Evolutionary conservation across 1,139 yeast species (phyloP).

Genomic region (Casaregolazyma lundiana): DNA sequence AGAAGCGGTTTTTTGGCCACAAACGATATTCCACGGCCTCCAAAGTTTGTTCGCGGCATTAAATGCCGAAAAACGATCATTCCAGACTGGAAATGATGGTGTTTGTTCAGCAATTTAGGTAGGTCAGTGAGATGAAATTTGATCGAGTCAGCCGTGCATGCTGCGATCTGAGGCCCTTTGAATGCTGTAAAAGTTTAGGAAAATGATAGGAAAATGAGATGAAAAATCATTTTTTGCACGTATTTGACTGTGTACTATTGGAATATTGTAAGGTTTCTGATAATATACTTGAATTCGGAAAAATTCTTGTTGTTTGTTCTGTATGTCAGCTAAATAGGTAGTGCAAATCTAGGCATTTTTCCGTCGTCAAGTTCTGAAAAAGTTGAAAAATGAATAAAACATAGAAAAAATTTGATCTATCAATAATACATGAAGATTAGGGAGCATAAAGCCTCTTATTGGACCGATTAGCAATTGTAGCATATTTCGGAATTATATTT

Average conservation of each 20-base stretch:
- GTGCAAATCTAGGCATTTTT: background rate
- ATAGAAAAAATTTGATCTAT: background rate
- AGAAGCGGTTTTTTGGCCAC: background rate
- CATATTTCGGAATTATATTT: too few relatives aligned
- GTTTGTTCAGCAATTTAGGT: background rate
- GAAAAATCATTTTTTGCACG: too few relatives aligned
- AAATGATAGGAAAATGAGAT: background rate
- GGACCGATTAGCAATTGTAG: too few relatives aligned
- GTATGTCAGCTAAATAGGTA: background rate
- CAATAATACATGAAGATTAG: too few relatives aligned
- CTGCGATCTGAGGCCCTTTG: too few relatives aligned
- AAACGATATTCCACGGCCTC: background rate
- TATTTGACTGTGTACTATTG: too few relatives aligned
- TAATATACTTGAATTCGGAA: too few relatives aligned
- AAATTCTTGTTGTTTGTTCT: background rate
- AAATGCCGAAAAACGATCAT: background rate
- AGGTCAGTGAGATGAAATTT: background rate
- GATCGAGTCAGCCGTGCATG: constrained; percentile 9
- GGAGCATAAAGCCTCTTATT: too few relatives aligned
- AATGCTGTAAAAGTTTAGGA: too few relatives aligned
- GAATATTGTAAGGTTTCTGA: too few relatives aligned
- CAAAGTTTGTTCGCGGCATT: background rate
- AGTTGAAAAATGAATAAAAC: background rate
- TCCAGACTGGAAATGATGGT: background rate
- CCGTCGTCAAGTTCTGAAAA: background rate